Percentiles rank a stretch among this genome's conserved stretches.
phyloP scores from a whole-genome alignment of 176 grass and related monocot species.

The Eleusine coracana region DNA sequence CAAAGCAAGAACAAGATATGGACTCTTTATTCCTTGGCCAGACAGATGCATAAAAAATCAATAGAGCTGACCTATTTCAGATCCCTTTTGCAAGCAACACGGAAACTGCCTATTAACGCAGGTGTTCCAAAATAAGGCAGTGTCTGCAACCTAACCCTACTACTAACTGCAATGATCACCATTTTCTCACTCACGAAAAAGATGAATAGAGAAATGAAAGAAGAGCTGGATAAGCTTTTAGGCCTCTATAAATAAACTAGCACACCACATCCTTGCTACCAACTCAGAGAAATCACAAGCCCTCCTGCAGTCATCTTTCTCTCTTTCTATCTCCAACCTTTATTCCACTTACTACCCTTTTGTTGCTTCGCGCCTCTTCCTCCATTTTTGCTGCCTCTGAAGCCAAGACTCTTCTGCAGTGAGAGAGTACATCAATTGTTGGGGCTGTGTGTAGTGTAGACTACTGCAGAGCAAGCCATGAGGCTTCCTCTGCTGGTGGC shows the following conservation, averaged over 20 bases:
- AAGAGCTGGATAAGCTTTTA: conserved; percentile 1
- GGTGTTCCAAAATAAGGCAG: conserved; percentile 11
- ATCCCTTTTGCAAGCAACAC: not conserved
- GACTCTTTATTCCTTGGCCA: conserved; percentile 37
- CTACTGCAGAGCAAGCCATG: conserved; percentile 29
- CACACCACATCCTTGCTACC: not conserved
- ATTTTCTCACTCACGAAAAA: not conserved
- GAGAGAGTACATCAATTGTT: not conserved
- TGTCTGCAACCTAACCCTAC: conserved; percentile 38
- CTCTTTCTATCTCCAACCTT: conserved; percentile 5
- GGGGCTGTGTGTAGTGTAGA: not conserved
- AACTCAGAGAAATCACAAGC: not conserved
- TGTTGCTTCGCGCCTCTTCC: not conserved
- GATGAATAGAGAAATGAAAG: not conserved
- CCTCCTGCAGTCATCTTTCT: not conserved
- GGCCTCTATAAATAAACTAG: conserved; percentile 24
- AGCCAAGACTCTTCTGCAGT: not conserved
- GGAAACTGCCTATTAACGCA: conserved; percentile 23
- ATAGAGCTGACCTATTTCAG: not conserved
- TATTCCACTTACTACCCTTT: conserved; percentile 28
- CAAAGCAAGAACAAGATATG: conserved; percentile 13
- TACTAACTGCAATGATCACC: not conserved
- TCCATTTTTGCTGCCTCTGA: conserved; percentile 5
- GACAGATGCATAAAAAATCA: conserved; percentile 34
- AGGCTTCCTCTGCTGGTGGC: conserved; percentile 29